Percentiles rank a stretch among this genome's conserved stretches.
phyloP scores from a whole-genome alignment of 2,329 filamentous ascomycete species.

The Fusarium sp. region DNA sequence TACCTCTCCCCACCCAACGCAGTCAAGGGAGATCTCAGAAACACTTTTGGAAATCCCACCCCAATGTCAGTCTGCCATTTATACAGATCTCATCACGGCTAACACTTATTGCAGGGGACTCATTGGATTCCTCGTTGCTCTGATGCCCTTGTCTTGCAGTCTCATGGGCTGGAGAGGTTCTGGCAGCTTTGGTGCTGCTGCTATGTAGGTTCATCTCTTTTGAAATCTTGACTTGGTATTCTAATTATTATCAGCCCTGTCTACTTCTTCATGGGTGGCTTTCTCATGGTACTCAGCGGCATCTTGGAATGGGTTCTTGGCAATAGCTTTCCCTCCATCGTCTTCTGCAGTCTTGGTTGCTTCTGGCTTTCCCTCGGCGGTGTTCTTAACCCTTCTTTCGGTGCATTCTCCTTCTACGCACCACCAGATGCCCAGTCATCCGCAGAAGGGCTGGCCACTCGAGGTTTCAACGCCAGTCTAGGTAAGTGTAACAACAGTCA shows the following conservation, averaged over 20 bases:
- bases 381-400: constrained; percentile 64
- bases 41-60: constrained; percentile 69
- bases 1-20: constrained; percentile 64
- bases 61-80: constrained; percentile 56
- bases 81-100: background rate
- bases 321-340: constrained; percentile 68
- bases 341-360: constrained; percentile 63
- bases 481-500: constrained; percentile 54
- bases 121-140: constrained; percentile 61
- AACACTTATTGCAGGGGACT: constrained; percentile 53
- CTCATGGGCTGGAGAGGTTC: constrained; percentile 67
- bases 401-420: constrained; percentile 59
- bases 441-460: constrained; percentile 56
- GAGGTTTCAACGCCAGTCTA: constrained; percentile 65
- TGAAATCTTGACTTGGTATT: background rate
- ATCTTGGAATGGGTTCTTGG: constrained; percentile 67
- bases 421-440: constrained; percentile 44
- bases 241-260: constrained; percentile 50
- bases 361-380: constrained; percentile 68
- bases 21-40: constrained; percentile 62
- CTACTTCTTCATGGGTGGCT: constrained; percentile 64
- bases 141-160: constrained; percentile 61
- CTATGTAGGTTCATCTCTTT: constrained; percentile 53
- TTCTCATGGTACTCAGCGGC: constrained; percentile 62
- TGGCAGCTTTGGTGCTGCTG: constrained; percentile 57